Percentiles rank a stretch among this genome's conserved stretches.
phyloP scores from a whole-genome alignment of 108 stramenopile genomes.

The Cyclotella baltica region DNA sequence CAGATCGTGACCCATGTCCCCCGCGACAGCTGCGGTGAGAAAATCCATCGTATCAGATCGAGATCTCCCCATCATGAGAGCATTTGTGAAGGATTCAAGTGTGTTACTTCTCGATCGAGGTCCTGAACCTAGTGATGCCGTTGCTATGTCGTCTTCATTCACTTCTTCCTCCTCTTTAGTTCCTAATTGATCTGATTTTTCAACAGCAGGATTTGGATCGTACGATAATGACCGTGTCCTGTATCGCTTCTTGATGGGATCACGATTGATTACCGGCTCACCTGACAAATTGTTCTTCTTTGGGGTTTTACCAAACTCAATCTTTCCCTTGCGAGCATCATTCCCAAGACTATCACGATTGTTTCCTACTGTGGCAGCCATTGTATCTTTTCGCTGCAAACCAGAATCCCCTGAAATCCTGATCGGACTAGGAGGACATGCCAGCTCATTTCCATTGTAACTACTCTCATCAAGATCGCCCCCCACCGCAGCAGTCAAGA shows the following conservation, averaged over 20 bases:
- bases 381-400: not conserved
- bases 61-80: constrained; percentile 29
- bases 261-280: constrained; percentile 8
- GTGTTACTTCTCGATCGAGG: constrained; percentile 36
- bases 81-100: constrained; percentile 33
- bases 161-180: not conserved
- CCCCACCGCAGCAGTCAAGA: constrained; percentile 28
- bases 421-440: not conserved
- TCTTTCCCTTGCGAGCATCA: not conserved
- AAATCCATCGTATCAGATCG: constrained; percentile 54
- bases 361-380: not conserved
- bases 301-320: constrained; percentile 47
- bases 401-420: not conserved
- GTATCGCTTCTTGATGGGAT: constrained; percentile 34
- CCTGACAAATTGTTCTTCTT: constrained; percentile 41
- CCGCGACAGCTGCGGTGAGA: constrained; percentile 52
- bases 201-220: constrained; percentile 5
- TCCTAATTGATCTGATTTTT: not conserved
- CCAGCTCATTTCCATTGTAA: constrained; percentile 6
- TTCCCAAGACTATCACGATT: not conserved
- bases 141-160: constrained; percentile 28
- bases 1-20: constrained; percentile 53
- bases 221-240: constrained; percentile 42
- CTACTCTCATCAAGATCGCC: constrained; percentile 5
- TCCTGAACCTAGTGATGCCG: constrained; percentile 19